Evolutionary conservation across 805 yeast genomes (phyloP), one percentile per base, ranked within the genome.

Genomic region (Ogataea glucozyma): DNA sequence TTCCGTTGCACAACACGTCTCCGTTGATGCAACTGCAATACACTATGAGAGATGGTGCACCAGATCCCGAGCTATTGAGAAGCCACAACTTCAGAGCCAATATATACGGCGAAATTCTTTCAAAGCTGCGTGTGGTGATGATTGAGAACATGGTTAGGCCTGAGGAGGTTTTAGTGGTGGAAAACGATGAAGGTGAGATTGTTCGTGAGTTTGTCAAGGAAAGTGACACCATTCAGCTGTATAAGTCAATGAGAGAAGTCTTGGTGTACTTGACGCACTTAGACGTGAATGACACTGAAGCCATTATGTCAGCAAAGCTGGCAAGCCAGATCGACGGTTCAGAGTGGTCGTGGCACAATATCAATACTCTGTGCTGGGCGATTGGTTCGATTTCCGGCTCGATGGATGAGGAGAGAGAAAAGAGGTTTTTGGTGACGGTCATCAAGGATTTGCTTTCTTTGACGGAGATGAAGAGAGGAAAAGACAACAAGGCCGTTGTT

Each of bases 291-390:
- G 96, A 93, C 65, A 93, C 97, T 8, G 97, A 93, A 61, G 79
- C 79, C 49, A 91, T 93, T 58, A 89, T 93, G 97, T 84, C 83
- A 44, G 88, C 84, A 46, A 93, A 93, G 67, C 76, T 93, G 53
- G 87, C 93, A 12, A 79, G 85, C 58, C 99, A 93, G 70, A 82
- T 91, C 40, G 98, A 93, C 66, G 98, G 95, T 32, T 76, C 87
- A 43, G 99, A 93, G 70, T 93, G 99, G 99, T 90, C 97, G 21
- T 93, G 99, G 98, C 95, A 89, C 64, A 91, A 91, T 62, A 85
- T 93, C 58, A 93, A 93, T 66, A 93, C 98, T 3, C 70, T 93
- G 52, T 93, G 98, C 72, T 93, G 99, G 99, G 99, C 99, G 9
- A 93, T 93, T 64, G 99, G 99, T 49, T 91, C 98, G 12, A 93